Conservation (phyloP, 352 stramenopile genomes). For the Globisporangium paddicum region DNA sequence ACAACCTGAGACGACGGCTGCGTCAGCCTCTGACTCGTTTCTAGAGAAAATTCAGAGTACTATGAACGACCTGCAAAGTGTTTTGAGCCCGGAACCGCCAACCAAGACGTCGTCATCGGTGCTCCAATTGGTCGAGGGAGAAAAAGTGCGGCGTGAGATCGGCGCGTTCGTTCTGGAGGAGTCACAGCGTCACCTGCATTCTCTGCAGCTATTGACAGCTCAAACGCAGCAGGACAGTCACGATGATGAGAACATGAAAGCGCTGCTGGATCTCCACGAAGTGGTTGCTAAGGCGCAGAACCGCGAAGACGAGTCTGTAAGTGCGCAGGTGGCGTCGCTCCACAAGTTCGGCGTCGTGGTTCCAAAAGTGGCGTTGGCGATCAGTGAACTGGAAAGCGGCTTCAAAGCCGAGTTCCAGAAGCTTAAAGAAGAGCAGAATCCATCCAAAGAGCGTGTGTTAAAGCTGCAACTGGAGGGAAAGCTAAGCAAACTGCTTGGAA, state of each 20-base stretch:
- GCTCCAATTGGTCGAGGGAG: slow-evolving; percentile 36
- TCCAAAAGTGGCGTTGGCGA: slow-evolving; percentile 27
- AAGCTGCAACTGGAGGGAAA: slow-evolving; percentile 36
- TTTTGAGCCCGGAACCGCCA: slow-evolving; percentile 36
- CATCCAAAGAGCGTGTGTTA: slow-evolving; percentile 37
- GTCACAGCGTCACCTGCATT: slow-evolving; percentile 29
- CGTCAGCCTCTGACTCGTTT: slow-evolving; percentile 16
- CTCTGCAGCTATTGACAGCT: neutral
- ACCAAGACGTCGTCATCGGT: slow-evolving; percentile 48
- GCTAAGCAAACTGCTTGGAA: slow-evolving; percentile 17
- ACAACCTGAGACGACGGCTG: slow-evolving; percentile 11
- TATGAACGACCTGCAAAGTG: slow-evolving; percentile 30
- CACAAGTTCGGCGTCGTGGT: slow-evolving; percentile 40
- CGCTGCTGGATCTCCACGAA: slow-evolving; percentile 35
- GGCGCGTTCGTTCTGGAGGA: slow-evolving; percentile 41
- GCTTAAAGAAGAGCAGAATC: slow-evolving; percentile 53
- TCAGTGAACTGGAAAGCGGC: slow-evolving; percentile 38
- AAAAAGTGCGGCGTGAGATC: slow-evolving; percentile 53
- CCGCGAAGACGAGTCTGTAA: slow-evolving; percentile 40
- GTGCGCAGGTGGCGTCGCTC: slow-evolving; percentile 21
- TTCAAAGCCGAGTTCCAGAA: slow-evolving; percentile 36
- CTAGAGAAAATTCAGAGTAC: slow-evolving; percentile 26
- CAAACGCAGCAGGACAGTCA: neutral
- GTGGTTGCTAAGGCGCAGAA: slow-evolving; percentile 41
- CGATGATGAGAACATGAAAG: slow-evolving; percentile 12